phyloP scores from a whole-genome alignment of 371 early-diverging fungal genomes.

The Mucor ambiguus region DNA sequence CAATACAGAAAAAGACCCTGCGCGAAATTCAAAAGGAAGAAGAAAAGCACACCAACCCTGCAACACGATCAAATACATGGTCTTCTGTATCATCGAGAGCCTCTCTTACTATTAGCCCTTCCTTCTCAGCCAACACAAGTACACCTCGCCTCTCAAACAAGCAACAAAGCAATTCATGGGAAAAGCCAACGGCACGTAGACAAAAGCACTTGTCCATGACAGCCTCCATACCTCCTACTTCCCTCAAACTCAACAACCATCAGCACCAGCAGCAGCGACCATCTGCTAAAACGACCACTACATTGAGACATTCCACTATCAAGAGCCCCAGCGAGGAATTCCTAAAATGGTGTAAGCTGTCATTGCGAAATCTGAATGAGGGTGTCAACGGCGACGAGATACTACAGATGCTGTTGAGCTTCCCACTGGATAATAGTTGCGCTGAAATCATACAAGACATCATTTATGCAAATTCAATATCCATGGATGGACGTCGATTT shows the following conservation, averaged over 20 bases:
- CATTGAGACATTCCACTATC: neutral
- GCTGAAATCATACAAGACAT: constrained; percentile 73
- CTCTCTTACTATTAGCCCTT: neutral
- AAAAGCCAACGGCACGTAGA: constrained; percentile 1
- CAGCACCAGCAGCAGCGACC: neutral
- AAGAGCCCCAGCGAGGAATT: constrained; percentile 62
- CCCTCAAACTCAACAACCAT: neutral
- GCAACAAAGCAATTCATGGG: constrained; percentile 2
- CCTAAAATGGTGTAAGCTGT: constrained; percentile 66
- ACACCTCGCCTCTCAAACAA: neutral
- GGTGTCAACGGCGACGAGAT: constrained; percentile 68
- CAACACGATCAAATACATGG: constrained; percentile 10
- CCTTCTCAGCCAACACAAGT: constrained; percentile 8
- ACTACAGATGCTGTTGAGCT: constrained; percentile 69
- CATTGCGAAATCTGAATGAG: constrained; percentile 54
- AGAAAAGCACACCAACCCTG: neutral
- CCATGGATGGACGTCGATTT: constrained; percentile 71
- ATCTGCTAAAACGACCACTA: neutral
- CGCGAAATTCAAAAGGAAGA: constrained; percentile 3
- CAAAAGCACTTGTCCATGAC: constrained; percentile 20
- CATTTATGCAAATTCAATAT: constrained; percentile 64
- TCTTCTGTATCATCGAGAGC: constrained; percentile 8
- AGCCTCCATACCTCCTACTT: neutral
- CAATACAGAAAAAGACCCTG: neutral
- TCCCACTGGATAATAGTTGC: constrained; percentile 66